Base-by-base conservation (phyloP, 805 yeast species). In the Wickerhamomyces strasburgensis region DNA sequence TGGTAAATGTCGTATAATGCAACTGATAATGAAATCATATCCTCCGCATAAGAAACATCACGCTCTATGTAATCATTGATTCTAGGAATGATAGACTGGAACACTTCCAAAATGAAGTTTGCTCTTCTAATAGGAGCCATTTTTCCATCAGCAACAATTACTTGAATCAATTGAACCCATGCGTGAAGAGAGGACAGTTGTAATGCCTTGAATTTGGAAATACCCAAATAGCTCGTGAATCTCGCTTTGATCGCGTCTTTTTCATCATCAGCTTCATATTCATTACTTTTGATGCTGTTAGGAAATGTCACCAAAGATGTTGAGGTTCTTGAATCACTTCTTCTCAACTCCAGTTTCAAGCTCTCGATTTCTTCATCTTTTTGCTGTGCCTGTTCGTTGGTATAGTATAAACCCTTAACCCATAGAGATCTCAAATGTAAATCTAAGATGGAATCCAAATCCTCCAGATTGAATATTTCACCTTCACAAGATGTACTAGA, bases 151-250 rank as follows among this genome's bases (percentile, higher is more conserved):
- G 77, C 67, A 5, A 85, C 77, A 31, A 86, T 60, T 4, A 87
- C 76, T 43, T 87, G 86, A 17, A 86, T 78, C 34, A 89, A 58
- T 47, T 80, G 81, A 16, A 80, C 79, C 98, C 98, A 90, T 0
- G 94, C 74, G 51, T 80, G 86, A 19, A 90, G 61, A 39, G 81
- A 75, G 11, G 70, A 61, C 32, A 82, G 61, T 43, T 83, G 93
- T 7, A 67, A 63, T 2, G 67, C 56, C 42, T 69, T 69, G 47
- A 77, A 70, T 27, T 67, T 65, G 30, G 66, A 64, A 29, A 63
- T 65, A n/a, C 75, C 60, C 11, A 75, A 49, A 17, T 67, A 64
- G 46, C 72, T 72, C 0, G 65, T 61, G 21, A 79, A 49, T 36
- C 68, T 67, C 5, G 47, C 36, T 35, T 29, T 64, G 29, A 57